These are phyloP conservation scores for Nematocida homosporus DNA, from an alignment of 371 early-diverging fungal species.

Conservation along the genomic window DNA sequence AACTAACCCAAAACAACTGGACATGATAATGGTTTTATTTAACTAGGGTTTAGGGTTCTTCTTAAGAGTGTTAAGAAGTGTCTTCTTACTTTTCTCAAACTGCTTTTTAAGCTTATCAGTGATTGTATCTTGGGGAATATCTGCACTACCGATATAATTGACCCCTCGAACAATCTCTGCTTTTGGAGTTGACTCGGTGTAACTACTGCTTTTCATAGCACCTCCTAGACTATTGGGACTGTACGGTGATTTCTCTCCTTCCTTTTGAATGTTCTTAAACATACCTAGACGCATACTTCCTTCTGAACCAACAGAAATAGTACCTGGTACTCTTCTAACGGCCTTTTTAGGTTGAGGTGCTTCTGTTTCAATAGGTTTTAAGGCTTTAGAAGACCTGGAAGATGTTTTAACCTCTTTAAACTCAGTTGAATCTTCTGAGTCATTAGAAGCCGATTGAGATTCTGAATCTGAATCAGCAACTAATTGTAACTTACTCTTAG, in stretches of 20 bases:
- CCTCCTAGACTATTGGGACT: background rate
- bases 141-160: slow-evolving; percentile 45
- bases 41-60: background rate
- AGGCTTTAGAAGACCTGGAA: background rate
- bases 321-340: slow-evolving; percentile 36
- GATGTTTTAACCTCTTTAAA: background rate
- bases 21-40: background rate
- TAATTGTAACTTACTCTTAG: background rate
- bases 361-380: background rate
- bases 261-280: slow-evolving; percentile 28
- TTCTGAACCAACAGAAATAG: slow-evolving; percentile 1
- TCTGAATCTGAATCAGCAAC: background rate
- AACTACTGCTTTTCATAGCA: background rate
- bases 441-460: background rate
- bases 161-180: slow-evolving; percentile 26
- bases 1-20: too few relatives aligned
- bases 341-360: slow-evolving; percentile 8
- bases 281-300: slow-evolving; percentile 18
- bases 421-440: background rate
- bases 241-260: background rate
- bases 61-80: slow-evolving; percentile 23
- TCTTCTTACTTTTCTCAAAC: slow-evolving; percentile 50
- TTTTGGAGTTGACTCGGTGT: background rate
- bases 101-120: slow-evolving; percentile 28
- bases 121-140: slow-evolving; percentile 19